Conservation (phyloP, 352 stramenopile genomes). For the Peronospora farinosa region DNA sequence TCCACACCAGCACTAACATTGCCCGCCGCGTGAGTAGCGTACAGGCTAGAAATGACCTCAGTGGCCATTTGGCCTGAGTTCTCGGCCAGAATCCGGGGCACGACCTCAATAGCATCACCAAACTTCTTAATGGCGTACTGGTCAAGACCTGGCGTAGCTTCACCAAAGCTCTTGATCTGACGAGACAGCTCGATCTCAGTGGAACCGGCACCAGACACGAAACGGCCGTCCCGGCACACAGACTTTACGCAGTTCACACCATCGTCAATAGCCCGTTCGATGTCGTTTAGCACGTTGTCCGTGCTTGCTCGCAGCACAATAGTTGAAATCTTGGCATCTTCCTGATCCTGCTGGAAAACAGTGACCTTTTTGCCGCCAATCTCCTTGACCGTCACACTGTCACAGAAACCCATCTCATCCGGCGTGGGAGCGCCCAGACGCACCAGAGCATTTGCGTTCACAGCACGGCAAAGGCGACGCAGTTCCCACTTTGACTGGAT, state of each 20-base stretch:
- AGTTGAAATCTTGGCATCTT: conserved; percentile 93
- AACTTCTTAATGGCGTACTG: conserved; percentile 99
- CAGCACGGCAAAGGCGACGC: conserved; percentile 93
- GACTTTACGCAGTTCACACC: conserved; percentile 96
- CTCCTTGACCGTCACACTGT: conserved; percentile 91
- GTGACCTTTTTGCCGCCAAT: conserved; percentile 95
- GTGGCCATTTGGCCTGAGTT: conserved; percentile 95
- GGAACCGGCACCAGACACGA: conserved; percentile 93
- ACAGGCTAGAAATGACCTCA: conserved; percentile 91
- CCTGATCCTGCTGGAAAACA: conserved; percentile 92
- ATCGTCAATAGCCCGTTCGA: conserved; percentile 97
- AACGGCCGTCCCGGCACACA: conserved; percentile 89
- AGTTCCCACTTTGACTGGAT: conserved; percentile 99
- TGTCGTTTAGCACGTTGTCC: conserved; percentile 96
- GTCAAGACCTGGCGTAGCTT: conserved; percentile 95
- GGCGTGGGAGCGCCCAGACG: conserved; percentile 93
- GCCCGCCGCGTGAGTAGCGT: conserved; percentile 91
- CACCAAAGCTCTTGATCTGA: conserved; percentile 91
- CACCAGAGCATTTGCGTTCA: conserved; percentile 95
- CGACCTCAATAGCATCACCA: conserved; percentile 95
- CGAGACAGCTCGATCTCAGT: conserved; percentile 95
- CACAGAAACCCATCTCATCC: conserved; percentile 96
- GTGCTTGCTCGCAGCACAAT: conserved; percentile 93
- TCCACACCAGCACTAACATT: conserved; percentile 91
- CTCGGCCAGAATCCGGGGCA: conserved; percentile 96